phyloP scores from a whole-genome alignment of 306 rosid genomes.

The Canavalia gladiata region DNA sequence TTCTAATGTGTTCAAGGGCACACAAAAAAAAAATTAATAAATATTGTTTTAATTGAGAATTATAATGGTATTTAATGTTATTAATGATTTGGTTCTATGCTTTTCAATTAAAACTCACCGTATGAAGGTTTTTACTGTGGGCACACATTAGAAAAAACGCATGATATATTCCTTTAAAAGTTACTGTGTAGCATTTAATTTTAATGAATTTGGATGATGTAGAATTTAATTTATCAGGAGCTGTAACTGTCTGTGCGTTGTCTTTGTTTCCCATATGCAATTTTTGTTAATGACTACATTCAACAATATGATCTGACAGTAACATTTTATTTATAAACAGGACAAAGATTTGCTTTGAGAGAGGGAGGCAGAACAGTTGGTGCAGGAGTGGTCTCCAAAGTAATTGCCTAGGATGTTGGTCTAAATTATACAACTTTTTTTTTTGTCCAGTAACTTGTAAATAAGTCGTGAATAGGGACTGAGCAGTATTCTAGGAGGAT shows the following conservation, averaged over 20 bases:
- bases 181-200: not conserved
- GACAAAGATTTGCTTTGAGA: conserved; percentile 90
- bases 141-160: too few relatives aligned
- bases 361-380: conserved; percentile 97
- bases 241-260: conserved; percentile 1
- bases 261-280: conserved; percentile 10
- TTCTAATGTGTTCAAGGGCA: too few relatives aligned
- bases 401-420: conserved; percentile 59
- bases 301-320: conserved; percentile 29
- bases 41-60: too few relatives aligned
- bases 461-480: conserved; percentile 34
- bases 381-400: conserved; percentile 92
- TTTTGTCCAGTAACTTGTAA: conserved; percentile 44
- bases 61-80: too few relatives aligned
- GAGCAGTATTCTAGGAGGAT: conserved; percentile 36
- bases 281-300: not conserved
- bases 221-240: conserved; percentile 12
- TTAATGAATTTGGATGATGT: conserved; percentile 15
- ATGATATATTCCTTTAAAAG: not conserved
- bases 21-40: too few relatives aligned
- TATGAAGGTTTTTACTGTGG: too few relatives aligned
- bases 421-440: conserved; percentile 5
- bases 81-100: too few relatives aligned
- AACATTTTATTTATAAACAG: conserved; percentile 54
- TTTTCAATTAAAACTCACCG: too few relatives aligned